Evolutionary conservation across 2,329 filamentous ascomycete genomes (phyloP), one percentile per base, ranked within the genome.

Genomic region (Epichloe scottii): DNA sequence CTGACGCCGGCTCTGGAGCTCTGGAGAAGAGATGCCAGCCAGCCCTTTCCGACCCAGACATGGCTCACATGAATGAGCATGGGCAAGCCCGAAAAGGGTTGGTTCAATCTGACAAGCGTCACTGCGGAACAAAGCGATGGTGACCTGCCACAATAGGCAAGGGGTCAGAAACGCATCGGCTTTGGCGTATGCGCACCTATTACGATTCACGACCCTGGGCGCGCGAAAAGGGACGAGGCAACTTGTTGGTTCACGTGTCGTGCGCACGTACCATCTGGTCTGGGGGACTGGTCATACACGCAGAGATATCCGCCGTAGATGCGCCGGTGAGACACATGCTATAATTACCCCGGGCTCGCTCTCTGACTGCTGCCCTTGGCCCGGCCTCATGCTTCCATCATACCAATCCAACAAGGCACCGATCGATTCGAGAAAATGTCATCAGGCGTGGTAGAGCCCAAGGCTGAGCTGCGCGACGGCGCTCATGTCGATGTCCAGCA

Each of bases 401-500:
- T 3, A 5, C 11, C 39, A 42, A 19, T 23, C n/a, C 39, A 17
- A 19, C 11, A n/a, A 42, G 11, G 39, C 11, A 17, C 14, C 34
- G 8, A 26, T 19, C 5, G 23, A 38, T 23, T 14, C 19, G n/a
- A 8, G 26, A 49, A 30, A 49, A 49, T 49, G 46, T 45, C 49
- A 26, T 40, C 46, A 23, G 41, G 11, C 19, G 19, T 49, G 14
- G 46, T 35, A 14, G 49, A 52, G 15, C 26, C 48, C 17, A 53
- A 53, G 43, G 35, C 41, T n/a, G 51, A 50, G n/a, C 39, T 43
- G 30, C 7, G 11, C 34, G 10, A 43, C 2, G 35, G 23, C 15
- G 43, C 49, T 26, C 57, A 58, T n/a, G 53, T 57, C 19, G 62
- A 67, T 48, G 53, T 63, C n/a, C 56, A 61, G 15, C 59, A 68